These are phyloP conservation scores for Colletotrichum limetticola DNA, from an alignment of 2,329 filamentous ascomycete species.

Conservation along the genomic window DNA sequence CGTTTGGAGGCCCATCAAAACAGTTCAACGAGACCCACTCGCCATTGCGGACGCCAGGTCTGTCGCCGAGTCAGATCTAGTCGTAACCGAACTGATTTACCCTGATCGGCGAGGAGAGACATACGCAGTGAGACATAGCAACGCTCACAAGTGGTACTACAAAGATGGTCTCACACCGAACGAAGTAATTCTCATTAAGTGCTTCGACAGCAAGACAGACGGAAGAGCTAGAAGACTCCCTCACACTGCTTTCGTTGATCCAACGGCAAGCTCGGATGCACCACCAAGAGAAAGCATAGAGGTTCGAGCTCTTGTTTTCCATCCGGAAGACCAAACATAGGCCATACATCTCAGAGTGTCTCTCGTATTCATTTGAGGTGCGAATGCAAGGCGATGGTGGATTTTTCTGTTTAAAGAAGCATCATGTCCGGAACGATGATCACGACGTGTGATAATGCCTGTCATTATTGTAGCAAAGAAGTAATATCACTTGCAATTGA, in stretches of 20 bases:
- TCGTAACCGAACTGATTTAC: conserved; percentile 61
- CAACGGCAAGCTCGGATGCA: conserved; percentile 48
- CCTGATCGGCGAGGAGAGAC: conserved; percentile 62
- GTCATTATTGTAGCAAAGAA: background rate
- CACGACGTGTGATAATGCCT: background rate
- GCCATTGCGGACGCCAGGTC: conserved; percentile 62
- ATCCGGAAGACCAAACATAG: conserved; percentile 47
- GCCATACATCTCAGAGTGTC: background rate
- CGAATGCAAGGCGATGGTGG: background rate
- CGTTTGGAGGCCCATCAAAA: conserved; percentile 62
- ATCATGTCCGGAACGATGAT: background rate
- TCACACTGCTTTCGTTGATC: conserved; percentile 66
- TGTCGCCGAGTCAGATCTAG: conserved; percentile 61
- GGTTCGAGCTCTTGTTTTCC: conserved; percentile 64
- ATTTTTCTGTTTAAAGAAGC: background rate
- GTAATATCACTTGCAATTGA: too few species aligned
- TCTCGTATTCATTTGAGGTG: background rate
- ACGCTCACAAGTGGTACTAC: conserved; percentile 63
- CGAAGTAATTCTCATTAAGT: conserved; percentile 70
- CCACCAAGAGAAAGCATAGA: conserved; percentile 70
- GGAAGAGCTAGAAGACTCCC: conserved; percentile 63
- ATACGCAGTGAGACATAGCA: conserved; percentile 54
- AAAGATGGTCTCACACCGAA: conserved; percentile 60
- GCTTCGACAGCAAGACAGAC: conserved; percentile 68
- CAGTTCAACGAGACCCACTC: conserved; percentile 64